Evolutionary conservation across 2,329 filamentous ascomycete genomes (phyloP), one percentile per base, ranked within the genome.

Genomic region (Colletotrichum graminicola): DNA sequence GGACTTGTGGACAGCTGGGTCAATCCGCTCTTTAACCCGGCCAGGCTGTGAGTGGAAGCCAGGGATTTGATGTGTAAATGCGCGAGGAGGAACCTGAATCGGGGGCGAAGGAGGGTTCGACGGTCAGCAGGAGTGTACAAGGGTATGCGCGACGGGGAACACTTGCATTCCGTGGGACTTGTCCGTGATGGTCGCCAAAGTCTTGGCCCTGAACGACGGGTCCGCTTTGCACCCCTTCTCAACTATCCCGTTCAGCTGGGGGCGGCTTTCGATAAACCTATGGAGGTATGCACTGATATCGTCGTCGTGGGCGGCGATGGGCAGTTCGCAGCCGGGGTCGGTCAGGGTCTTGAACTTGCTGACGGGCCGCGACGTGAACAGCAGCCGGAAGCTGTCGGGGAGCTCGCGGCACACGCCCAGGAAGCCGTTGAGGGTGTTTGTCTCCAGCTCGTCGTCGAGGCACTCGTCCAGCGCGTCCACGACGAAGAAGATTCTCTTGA

Each of bases 401-500:
- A 69, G 51, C 32, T 41, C 16, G 16, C 39, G 36, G n/a, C 65
- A 67, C 18, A 5, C 51, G 6, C 2, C 14, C n/a, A 67, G 11
- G 12, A 67, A 67, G 21, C 11, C 55, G 14, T 54, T 36, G 11
- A 67, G 18, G 8, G 57, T 56, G 14, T 59, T 51, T 11, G 36
- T 41, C 26, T 54, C 34, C 3, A 21, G 10, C 2, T 29, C 29
- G 23, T 59, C 62, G 26, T 69, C 66, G 2, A 43, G 51, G 39
- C 66, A 69, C 29, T 69, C 61, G 43, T 69, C 66, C 5, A 69
- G n/a, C 1, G 66, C 66, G 21, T 69, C 66, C 12, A 54, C 51
- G 3, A 69, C 61, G 23, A 69, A 16, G 21, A 29, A 69, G 0
- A 69, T 21, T 2, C 6, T 52, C 5, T 10, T 2, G 12, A 62